phyloP scores from a whole-genome alignment of 2,329 filamentous ascomycete genomes.

The Fusarium keratoplasticum region DNA sequence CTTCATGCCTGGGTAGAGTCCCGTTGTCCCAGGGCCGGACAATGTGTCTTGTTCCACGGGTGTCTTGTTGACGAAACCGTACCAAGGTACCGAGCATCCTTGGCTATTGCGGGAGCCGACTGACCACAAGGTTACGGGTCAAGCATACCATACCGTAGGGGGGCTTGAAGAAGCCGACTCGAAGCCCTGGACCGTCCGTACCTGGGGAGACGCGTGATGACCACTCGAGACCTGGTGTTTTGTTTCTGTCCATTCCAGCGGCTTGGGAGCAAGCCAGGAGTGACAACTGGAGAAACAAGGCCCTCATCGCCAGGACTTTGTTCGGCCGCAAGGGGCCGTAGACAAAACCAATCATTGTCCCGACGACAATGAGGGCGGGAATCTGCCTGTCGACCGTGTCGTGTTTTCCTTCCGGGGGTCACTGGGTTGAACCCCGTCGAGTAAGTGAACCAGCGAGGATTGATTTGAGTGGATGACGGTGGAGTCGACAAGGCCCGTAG shows the following conservation, averaged over 20 bases:
- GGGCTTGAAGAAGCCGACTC: constrained; percentile 25
- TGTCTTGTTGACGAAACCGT: constrained; percentile 19
- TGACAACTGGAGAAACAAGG: constrained; percentile 7
- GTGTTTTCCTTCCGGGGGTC: neutral
- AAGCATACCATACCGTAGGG: constrained; percentile 18
- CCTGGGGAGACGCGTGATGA: constrained; percentile 10
- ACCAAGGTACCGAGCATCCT: constrained; percentile 8
- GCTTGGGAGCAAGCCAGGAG: neutral
- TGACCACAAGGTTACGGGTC: constrained; percentile 12
- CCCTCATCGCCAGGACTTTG: constrained; percentile 13
- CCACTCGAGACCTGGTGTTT: constrained; percentile 24
- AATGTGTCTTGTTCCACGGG: constrained; percentile 5
- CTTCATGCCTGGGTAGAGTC: neutral
- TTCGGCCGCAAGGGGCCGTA: neutral
- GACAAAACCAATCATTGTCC: constrained; percentile 3
- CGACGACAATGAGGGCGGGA: neutral
- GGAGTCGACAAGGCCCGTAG: constrained; percentile 24
- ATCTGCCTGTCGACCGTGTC: neutral
- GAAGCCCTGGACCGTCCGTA: constrained; percentile 21
- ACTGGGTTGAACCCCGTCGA: constrained; percentile 5
- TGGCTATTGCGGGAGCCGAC: constrained; percentile 8
- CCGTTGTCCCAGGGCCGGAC: neutral
- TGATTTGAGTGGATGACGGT: constrained; percentile 29
- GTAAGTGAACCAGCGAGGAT: constrained; percentile 14
- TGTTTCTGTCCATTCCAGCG: constrained; percentile 29